A percentile compares a stretch with the other conserved stretches of the same genome.
phyloP scores from a whole-genome alignment of 352 stramenopile species.

The Pythium phragmiticola region DNA sequence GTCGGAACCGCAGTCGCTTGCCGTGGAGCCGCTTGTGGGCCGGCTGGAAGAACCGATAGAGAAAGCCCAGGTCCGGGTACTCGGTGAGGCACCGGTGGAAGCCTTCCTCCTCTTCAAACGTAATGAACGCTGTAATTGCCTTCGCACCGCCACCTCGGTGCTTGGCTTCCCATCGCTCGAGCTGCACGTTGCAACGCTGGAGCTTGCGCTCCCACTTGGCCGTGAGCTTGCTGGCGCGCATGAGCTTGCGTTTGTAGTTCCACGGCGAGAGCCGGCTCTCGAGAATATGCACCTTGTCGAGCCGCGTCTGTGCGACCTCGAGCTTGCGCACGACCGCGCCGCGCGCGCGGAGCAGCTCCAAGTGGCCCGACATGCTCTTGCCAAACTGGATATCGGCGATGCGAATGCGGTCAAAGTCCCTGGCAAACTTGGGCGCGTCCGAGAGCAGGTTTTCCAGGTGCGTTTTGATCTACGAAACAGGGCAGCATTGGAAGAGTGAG shows the following conservation, averaged over 20 bases:
- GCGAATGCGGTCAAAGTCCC: slow-evolving; percentile 53
- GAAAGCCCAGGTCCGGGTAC: slow-evolving; percentile 70
- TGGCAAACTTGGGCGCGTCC: slow-evolving; percentile 46
- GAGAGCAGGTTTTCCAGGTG: slow-evolving; percentile 68
- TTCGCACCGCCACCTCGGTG: slow-evolving; percentile 25
- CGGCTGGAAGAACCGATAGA: slow-evolving; percentile 76
- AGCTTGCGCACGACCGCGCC: slow-evolving; percentile 61
- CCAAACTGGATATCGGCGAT: slow-evolving; percentile 83
- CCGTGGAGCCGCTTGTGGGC: slow-evolving; percentile 58
- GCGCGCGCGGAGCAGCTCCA: slow-evolving; percentile 60
- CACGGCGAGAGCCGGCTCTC: slow-evolving; percentile 37
- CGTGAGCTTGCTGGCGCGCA: slow-evolving; percentile 43
- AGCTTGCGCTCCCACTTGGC: slow-evolving; percentile 48
- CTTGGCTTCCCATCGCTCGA: slow-evolving; percentile 43
- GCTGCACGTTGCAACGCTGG: slow-evolving; percentile 38
- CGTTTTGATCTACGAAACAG: slow-evolving; percentile 42
- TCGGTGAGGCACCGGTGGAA: slow-evolving; percentile 73
- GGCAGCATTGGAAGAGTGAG: not conserved
- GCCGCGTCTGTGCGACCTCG: slow-evolving; percentile 60
- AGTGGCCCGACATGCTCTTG: slow-evolving; percentile 57
- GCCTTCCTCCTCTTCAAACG: slow-evolving; percentile 83
- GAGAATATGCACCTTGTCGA: slow-evolving; percentile 66
- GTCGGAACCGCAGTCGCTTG: slow-evolving; percentile 70
- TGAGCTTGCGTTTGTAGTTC: slow-evolving; percentile 44
- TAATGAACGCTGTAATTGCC: slow-evolving; percentile 80